These are phyloP conservation scores for Russula vinacea DNA, from an alignment of 768 basidiomycete species.

Conservation along the genomic window DNA sequence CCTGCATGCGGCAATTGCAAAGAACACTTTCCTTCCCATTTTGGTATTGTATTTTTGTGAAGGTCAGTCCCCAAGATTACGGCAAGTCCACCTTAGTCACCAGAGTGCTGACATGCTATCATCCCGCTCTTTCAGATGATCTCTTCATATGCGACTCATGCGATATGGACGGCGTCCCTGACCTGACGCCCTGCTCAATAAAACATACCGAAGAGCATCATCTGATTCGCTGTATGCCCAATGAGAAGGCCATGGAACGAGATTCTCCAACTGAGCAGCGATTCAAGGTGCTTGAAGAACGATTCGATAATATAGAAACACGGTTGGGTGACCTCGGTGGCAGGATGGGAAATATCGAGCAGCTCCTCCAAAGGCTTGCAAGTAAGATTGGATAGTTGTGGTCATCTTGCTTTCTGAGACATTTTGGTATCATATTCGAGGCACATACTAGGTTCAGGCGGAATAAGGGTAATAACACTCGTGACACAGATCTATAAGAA, in stretches of 20 bases:
- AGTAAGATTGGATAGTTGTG: too few species aligned
- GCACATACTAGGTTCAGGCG: too few species aligned
- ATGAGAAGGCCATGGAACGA: neutral
- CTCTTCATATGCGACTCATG: slow-evolving; percentile 29
- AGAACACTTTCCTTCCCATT: slow-evolving; percentile 32
- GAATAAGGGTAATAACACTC: too few species aligned
- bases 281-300: neutral
- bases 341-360: slow-evolving; percentile 4
- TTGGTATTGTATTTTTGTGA: slow-evolving; percentile 37
- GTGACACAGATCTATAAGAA: too few species aligned
- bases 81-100: too few species aligned
- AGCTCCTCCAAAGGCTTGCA: neutral
- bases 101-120: neutral
- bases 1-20: slow-evolving; percentile 32
- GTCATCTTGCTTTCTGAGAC: too few species aligned
- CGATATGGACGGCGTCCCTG: slow-evolving; percentile 13
- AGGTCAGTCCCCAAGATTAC: slow-evolving; percentile 12
- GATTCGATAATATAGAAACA: neutral
- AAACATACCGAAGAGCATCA: slow-evolving; percentile 12
- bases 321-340: neutral
- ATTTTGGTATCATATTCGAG: too few species aligned
- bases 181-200: slow-evolving; percentile 3
- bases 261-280: slow-evolving; percentile 4
- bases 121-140: slow-evolving; percentile 1
- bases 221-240: slow-evolving; percentile 19